Evolutionary conservation across 1,284 basidiomycete genomes (phyloP).

Genomic region (Mycosarcoma maydis): DNA sequence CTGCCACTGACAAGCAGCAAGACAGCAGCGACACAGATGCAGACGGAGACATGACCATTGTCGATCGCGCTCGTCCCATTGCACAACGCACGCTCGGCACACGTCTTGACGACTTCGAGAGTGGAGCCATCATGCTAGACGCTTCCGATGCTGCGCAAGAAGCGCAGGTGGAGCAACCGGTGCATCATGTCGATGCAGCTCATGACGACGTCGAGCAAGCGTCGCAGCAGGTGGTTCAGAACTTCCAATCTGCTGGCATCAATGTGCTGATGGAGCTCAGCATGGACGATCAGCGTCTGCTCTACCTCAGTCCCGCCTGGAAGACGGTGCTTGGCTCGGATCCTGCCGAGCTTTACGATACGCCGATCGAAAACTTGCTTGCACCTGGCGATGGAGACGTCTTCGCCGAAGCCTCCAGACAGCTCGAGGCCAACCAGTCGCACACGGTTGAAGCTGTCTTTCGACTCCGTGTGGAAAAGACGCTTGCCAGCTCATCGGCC

Average conservation of each 20-base stretch:
- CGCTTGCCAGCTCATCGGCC: slow-evolving; percentile 71
- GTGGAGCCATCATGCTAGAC: not conserved
- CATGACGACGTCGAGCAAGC: slow-evolving; percentile 6
- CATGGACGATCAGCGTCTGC: slow-evolving; percentile 83
- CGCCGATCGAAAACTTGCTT: slow-evolving; percentile 82
- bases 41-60: slow-evolving; percentile 42
- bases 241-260: slow-evolving; percentile 38
- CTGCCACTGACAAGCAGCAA: not conserved
- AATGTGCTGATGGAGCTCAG: slow-evolving; percentile 85
- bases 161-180: slow-evolving; percentile 71
- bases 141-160: slow-evolving; percentile 55
- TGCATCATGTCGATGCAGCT: slow-evolving; percentile 3
- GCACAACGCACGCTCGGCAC: slow-evolving; percentile 16
- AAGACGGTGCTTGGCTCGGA: slow-evolving; percentile 84
- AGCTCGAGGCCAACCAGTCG: slow-evolving; percentile 87
- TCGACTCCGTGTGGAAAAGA: slow-evolving; percentile 75
- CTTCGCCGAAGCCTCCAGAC: slow-evolving; percentile 86
- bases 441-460: slow-evolving; percentile 94
- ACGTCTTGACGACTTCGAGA: slow-evolving; percentile 1
- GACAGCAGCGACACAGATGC: slow-evolving; percentile 14
- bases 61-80: slow-evolving; percentile 24
- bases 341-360: slow-evolving; percentile 81
- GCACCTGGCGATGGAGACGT: slow-evolving; percentile 84
- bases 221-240: slow-evolving; percentile 7
- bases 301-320: slow-evolving; percentile 97